Conservation (phyloP, 73 alveolate species). For the Tetrahymena borealis region DNA sequence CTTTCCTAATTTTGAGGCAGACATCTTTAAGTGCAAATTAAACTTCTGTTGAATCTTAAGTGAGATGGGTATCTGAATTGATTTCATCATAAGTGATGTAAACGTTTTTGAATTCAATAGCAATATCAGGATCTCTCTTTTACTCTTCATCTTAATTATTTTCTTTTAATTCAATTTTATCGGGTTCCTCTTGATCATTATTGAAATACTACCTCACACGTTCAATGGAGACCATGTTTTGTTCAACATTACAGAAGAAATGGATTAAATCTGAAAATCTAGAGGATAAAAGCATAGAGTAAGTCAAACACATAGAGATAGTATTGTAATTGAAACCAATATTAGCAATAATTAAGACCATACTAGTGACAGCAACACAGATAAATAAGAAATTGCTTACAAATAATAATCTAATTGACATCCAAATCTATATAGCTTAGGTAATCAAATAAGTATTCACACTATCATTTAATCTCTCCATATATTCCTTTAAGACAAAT, state of each 20-base stretch:
- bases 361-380: conserved; percentile 25
- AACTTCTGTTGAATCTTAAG: neutral
- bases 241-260: conserved; percentile 24
- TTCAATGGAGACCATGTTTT: conserved; percentile 34
- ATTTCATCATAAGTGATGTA: conserved; percentile 38
- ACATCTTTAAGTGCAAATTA: conserved; percentile 26
- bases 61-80: neutral
- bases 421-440: conserved; percentile 20
- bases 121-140: neutral
- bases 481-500: conserved; percentile 18
- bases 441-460: conserved; percentile 15
- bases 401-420: conserved; percentile 22
- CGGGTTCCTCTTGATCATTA: conserved; percentile 13
- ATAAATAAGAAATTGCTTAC: conserved; percentile 29
- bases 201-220: conserved; percentile 29
- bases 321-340: conserved; percentile 19
- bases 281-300: conserved; percentile 22
- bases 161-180: conserved; percentile 3
- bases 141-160: neutral
- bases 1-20: conserved; percentile 22
- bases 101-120: conserved; percentile 25
- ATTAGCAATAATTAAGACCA: neutral
- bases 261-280: conserved; percentile 13
- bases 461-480: conserved; percentile 11
- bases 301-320: conserved; percentile 30